Conservation (phyloP, 805 yeast species). For the Pichia californica region DNA sequence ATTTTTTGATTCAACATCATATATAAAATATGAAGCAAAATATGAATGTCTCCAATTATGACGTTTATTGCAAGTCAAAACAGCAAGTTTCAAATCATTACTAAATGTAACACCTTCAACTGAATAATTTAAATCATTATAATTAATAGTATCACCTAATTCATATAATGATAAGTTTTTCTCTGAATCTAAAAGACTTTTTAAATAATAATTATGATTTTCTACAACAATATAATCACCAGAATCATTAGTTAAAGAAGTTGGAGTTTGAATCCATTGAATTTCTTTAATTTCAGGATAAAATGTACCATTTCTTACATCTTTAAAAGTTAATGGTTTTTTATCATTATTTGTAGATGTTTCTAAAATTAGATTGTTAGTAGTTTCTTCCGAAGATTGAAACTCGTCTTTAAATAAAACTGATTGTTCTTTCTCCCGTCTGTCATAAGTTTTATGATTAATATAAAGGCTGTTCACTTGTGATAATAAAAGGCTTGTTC, state of each 20-base stretch:
- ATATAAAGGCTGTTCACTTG: constrained; percentile 10
- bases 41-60: constrained; percentile 74
- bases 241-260: constrained; percentile 44
- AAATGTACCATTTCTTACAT: constrained; percentile 51
- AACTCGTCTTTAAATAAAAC: no score
- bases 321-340: constrained; percentile 33
- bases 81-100: constrained; percentile 54
- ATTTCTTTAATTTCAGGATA: constrained; percentile 45
- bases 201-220: constrained; percentile 45
- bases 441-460: neutral
- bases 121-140: constrained; percentile 33
- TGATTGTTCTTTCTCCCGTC: no score
- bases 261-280: constrained; percentile 62
- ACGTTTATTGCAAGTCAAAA: constrained; percentile 54
- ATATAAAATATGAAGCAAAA: constrained; percentile 55
- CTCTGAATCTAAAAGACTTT: constrained; percentile 39
- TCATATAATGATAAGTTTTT: constrained; percentile 41
- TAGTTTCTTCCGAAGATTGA: no score
- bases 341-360: constrained; percentile 5
- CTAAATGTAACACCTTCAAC: constrained; percentile 57
- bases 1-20: constrained; percentile 35
- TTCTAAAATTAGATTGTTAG: neutral
- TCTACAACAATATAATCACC: constrained; percentile 59
- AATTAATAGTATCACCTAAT: constrained; percentile 37
- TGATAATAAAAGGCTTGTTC: constrained; percentile 10